Base-by-base conservation (phyloP, 139 green algal species). In the Yamagishiella unicocca region DNA sequence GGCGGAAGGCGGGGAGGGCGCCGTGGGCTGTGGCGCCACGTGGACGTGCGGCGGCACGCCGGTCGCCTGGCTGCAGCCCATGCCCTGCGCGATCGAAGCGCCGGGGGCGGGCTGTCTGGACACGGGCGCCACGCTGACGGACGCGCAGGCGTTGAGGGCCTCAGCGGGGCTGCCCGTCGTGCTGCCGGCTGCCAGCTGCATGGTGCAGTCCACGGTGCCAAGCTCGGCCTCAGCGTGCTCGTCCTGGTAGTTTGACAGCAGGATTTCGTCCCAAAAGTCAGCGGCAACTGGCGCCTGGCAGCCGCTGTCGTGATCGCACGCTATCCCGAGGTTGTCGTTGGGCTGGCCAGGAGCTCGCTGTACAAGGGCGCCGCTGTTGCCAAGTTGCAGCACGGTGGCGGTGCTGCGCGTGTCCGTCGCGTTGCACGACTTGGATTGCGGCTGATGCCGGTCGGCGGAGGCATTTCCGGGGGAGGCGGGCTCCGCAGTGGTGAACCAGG, bases 151-250 rank as follows among this genome's bases (percentile, higher is more conserved):
- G 50, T 61, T 61, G 50, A 61, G 50, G 50, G 50, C 50, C 12
- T 61, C 21, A 17, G 14, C 40, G 27, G 70, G 70, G 70, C 70
- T 78, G 38, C 70, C 70, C 17, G 70, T 58, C 9, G 70, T 78
- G 70, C 70, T 78, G 40, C 70, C 70, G 40, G 70, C 70, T 14
- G 70, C 40, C 17, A 78, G 22, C 22, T n/a, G 70, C 70, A 55
- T 25, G 4, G 33, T 24, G 27, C 70, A 38, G 8, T 55, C 40
- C 19, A 78, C 40, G 70, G 24, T 29, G 33, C 17, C 40, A 61
- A 78, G 40, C 37, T 78, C 70, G 14, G 66, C 66, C 66, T 74
- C 66, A 4, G 66, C 21, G 25, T 45, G 45, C 6, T 74, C 66
- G 14, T 45, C 66, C 17, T 74, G 66, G 66, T 45, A 74, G 37